phyloP scores from a whole-genome alignment of 78 protist genomes.

The Diacronema lutheri region DNA sequence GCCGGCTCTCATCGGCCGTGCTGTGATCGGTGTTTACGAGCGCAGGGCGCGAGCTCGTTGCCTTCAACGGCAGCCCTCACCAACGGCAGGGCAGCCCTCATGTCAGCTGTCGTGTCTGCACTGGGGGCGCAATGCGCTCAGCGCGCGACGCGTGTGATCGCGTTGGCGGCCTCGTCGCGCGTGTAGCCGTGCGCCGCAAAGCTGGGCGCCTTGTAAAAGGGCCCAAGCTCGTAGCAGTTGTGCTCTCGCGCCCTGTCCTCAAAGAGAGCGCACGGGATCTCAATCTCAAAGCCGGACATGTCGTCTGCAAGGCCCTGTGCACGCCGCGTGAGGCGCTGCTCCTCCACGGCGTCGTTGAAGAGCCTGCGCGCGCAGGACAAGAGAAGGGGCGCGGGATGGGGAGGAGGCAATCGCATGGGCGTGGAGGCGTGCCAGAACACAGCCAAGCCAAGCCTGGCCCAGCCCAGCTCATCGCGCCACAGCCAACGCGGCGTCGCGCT shows the following conservation, averaged over 20 bases:
- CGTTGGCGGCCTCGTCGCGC: not conserved
- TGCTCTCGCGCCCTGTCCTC: slow-evolving; percentile 22
- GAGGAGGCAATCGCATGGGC: slow-evolving; percentile 54
- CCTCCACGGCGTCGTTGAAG: not conserved
- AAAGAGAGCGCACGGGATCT: not conserved
- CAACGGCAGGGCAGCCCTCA: too few relatives aligned
- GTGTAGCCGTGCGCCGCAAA: not conserved
- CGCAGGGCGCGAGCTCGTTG: too few relatives aligned
- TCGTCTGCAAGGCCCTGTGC: too few relatives aligned
- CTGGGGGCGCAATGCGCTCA: too few relatives aligned
- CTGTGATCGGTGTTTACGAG: too few relatives aligned
- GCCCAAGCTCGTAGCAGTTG: not conserved
- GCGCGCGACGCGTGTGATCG: not conserved
- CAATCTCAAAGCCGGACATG: not conserved
- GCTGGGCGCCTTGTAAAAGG: not conserved
- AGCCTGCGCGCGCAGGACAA: not conserved
- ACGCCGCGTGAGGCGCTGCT: not conserved
- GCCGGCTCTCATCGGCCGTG: too few relatives aligned
- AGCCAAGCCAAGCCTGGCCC: not conserved
- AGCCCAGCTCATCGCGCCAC: not conserved
- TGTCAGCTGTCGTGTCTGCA: too few relatives aligned
- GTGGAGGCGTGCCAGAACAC: not conserved
- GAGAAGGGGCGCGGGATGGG: not conserved
- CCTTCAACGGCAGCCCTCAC: too few relatives aligned
- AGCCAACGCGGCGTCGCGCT: not conserved